Percentiles rank a stretch among this genome's conserved stretches.
phyloP scores from a whole-genome alignment of 2,329 filamentous ascomycete genomes.

The Pseudodiploospora longispora region DNA sequence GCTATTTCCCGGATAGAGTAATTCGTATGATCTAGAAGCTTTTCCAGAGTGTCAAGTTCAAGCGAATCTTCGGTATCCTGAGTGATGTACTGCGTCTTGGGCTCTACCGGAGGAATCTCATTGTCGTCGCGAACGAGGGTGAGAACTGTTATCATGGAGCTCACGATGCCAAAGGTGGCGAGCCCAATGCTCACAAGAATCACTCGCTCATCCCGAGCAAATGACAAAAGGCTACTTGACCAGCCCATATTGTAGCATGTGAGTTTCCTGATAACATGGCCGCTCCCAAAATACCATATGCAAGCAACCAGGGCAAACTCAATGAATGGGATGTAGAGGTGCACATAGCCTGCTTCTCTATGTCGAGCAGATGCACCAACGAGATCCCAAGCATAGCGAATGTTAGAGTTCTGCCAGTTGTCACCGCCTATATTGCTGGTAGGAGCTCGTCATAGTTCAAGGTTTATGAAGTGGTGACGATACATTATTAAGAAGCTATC shows the following conservation, averaged over 20 bases:
- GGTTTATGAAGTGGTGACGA: no score
- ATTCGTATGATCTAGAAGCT: conserved; percentile 62
- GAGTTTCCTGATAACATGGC: not conserved
- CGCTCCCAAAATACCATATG: no score
- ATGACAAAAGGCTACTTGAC: conserved; percentile 18
- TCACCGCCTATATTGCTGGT: conserved; percentile 10
- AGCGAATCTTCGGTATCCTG: conserved; percentile 69
- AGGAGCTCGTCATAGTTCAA: no score
- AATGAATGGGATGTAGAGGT: no score
- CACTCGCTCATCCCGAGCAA: conserved; percentile 42
- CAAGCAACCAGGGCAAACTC: no score
- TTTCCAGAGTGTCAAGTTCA: conserved; percentile 56
- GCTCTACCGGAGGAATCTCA: conserved; percentile 55
- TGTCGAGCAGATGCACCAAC: not conserved
- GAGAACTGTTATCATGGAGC: conserved; percentile 51
- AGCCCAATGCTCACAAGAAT: conserved; percentile 47
- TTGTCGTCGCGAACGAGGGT: conserved; percentile 54
- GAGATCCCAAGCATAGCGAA: conserved; percentile 1
- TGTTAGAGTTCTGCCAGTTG: conserved; percentile 11
- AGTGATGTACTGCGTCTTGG: conserved; percentile 64
- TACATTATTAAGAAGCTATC: no score
- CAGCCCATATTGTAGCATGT: conserved; percentile 31
- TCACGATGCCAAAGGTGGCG: conserved; percentile 50
- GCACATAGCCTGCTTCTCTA: no score
- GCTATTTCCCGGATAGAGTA: conserved; percentile 64